These are phyloP conservation scores for Laburnicola sp. DNA, from an alignment of 2,329 filamentous ascomycete genomes.

Conservation along the genomic window DNA sequence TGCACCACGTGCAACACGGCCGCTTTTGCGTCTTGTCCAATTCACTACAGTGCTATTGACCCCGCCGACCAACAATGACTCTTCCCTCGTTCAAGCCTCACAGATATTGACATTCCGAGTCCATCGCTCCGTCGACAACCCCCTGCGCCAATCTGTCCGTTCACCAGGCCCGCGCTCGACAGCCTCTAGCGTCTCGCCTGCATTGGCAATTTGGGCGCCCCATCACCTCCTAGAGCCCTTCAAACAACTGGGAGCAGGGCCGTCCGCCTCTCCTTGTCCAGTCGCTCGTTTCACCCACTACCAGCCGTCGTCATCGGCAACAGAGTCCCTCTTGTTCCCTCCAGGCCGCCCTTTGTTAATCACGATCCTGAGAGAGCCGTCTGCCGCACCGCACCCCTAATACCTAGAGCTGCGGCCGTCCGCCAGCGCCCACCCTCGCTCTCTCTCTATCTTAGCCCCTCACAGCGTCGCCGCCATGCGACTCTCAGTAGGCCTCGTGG, in stretches of 20 bases:
- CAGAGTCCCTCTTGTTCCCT: constrained; percentile 14
- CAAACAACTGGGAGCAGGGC: constrained; percentile 16
- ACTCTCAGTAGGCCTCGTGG: constrained; percentile 34
- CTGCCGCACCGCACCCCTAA: constrained; percentile 30
- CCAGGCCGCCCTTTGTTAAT: constrained; percentile 14
- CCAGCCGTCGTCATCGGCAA: constrained; percentile 18
- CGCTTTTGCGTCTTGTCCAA: neutral
- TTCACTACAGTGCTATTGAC: neutral
- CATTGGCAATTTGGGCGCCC: constrained; percentile 19
- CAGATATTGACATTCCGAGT: neutral
- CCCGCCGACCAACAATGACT: neutral
- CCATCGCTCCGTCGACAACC: constrained; percentile 3
- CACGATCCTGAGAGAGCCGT: constrained; percentile 20
- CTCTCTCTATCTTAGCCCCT: constrained; percentile 15
- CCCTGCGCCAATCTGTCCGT: constrained; percentile 1
- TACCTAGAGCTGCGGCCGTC: constrained; percentile 15
- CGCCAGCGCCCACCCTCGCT: constrained; percentile 14
- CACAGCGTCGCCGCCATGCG: constrained; percentile 31
- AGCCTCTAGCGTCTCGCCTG: constrained; percentile 3
- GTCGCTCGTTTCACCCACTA: constrained; percentile 40
- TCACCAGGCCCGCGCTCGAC: neutral
- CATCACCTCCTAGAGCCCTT: constrained; percentile 20
- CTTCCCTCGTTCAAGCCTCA: neutral
- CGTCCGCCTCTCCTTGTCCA: constrained; percentile 30
- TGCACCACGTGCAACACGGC: neutral